Conservation (phyloP, 345 rosid species). For the Lepidium didymum region DNA sequence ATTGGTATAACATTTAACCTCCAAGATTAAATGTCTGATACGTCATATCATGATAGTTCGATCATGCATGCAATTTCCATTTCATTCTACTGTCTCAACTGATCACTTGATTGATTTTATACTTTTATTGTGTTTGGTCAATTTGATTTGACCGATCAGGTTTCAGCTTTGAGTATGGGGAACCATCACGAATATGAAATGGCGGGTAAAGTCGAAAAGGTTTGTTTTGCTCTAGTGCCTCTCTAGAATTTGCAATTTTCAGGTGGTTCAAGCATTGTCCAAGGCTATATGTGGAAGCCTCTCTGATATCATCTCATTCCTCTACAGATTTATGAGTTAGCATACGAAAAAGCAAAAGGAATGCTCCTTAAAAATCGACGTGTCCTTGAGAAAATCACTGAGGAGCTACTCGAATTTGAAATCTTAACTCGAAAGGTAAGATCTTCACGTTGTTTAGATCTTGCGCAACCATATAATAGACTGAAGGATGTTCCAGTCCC, state of each 20-base stretch:
- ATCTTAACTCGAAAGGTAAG: constrained; percentile 81
- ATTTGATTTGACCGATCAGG: constrained; percentile 34
- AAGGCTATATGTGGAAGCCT: constrained; percentile 3
- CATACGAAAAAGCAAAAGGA: constrained; percentile 66
- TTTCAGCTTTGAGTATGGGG: constrained; percentile 80
- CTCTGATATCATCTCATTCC: background rate
- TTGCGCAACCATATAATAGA: background rate
- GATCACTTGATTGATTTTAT: background rate
- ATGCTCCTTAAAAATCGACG: constrained; percentile 64
- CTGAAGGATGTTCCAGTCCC: constrained; percentile 8
- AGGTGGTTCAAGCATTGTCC: constrained; percentile 12
- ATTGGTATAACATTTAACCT: background rate
- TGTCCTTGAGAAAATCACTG: constrained; percentile 82
- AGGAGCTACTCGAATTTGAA: constrained; percentile 82
- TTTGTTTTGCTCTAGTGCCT: constrained; percentile 13
- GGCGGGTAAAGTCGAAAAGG: constrained; percentile 91
- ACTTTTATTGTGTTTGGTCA: constrained; percentile 3
- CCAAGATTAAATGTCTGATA: background rate
- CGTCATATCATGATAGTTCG: background rate
- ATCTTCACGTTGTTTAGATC: constrained; percentile 5
- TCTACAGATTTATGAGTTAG: constrained; percentile 71
- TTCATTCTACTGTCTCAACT: constrained; percentile 7
- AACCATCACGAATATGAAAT: constrained; percentile 72
- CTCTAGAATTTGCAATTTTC: background rate
- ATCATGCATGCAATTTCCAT: constrained; percentile 3